These are phyloP conservation scores for Colletotrichum liriopes DNA, from an alignment of 2,329 filamentous ascomycete genomes.

Conservation along the genomic window DNA sequence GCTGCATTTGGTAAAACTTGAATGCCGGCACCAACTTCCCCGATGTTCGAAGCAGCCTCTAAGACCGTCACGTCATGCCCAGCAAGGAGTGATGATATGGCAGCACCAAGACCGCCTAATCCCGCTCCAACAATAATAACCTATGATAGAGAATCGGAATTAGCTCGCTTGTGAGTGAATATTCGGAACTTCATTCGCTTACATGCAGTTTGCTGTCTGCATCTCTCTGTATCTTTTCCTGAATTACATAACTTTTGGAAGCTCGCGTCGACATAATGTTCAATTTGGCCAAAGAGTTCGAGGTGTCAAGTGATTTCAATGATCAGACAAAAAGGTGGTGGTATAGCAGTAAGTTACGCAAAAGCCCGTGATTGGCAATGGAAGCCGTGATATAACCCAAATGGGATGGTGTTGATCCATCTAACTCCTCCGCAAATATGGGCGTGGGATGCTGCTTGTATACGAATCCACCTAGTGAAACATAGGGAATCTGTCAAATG, in stretches of 20 bases:
- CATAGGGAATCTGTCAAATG: neutral
- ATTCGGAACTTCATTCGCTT: neutral
- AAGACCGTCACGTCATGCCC: slow-evolving; percentile 42
- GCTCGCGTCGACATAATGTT: slow-evolving; percentile 10
- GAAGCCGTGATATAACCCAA: neutral
- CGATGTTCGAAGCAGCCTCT: slow-evolving; percentile 38
- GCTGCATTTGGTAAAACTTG: slow-evolving; percentile 42
- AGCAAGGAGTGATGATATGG: slow-evolving; percentile 32
- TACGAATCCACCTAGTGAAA: neutral
- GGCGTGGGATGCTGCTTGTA: neutral
- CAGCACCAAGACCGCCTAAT: slow-evolving; percentile 40
- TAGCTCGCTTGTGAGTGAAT: neutral
- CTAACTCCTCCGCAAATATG: neutral
- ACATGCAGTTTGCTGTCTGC: slow-evolving; percentile 24
- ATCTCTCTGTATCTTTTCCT: slow-evolving; percentile 29
- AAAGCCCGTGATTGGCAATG: neutral
- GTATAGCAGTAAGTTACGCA: neutral
- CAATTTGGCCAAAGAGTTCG: no score
- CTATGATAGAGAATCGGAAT: neutral
- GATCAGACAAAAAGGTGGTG: neutral
- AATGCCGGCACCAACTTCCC: slow-evolving; percentile 45
- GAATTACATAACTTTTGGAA: slow-evolving; percentile 6
- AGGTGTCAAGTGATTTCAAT: neutral
- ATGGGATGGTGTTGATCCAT: neutral
- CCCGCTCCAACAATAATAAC: slow-evolving; percentile 43